Base-by-base conservation (phyloP, 202 grass and related monocot genomes). In the Musa balbisiana region DNA sequence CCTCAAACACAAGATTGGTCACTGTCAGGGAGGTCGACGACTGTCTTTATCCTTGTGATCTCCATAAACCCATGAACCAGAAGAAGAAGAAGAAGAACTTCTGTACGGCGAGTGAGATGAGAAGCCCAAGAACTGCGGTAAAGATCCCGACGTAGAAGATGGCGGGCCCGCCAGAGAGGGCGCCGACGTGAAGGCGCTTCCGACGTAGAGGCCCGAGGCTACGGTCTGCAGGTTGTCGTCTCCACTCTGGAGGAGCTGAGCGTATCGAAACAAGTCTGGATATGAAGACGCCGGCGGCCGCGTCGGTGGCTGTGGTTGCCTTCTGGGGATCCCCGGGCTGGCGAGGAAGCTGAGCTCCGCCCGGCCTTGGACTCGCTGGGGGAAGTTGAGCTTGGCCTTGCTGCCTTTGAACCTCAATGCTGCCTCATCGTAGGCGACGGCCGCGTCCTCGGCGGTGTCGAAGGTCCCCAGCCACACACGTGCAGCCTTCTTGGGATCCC, bases 111-210 rank as follows among this genome's bases (percentile, higher is more conserved):
- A 77, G 82, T 73, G 84, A 71, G 78, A 84, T 0, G 92, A 80
- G 89, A 96, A 96, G 76, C 89, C 87, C 52, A 96, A 76, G 76
- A 96, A 83, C 70, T 92, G 92, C 74, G 83, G 76, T 69, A 21
- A 6, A 43, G 33, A 43, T 43, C 33, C 33, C 33, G 33, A 43
- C 33, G 33, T 43, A 43, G 33, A 6, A 43, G 33, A 43, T 43
- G 33, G 33, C 33, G 33, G 33, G 33, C n/a, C n/a, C n/a, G 33
- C 33, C 33, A 8, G 33, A 43, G 85, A 80, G 4, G 73, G 78
- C 9, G 86, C 78, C 0, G 83, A 63, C 8, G 87, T 67, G 49
- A 78, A 74, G 25, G 8, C 17, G 33, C 33, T 69, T 15, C 66
- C 66, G 27, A 50, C 65, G 64, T 82, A 82, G 19, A 59, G 29